Conservation (phyloP, 441 rosid species). For the Euphorbia corollata region DNA sequence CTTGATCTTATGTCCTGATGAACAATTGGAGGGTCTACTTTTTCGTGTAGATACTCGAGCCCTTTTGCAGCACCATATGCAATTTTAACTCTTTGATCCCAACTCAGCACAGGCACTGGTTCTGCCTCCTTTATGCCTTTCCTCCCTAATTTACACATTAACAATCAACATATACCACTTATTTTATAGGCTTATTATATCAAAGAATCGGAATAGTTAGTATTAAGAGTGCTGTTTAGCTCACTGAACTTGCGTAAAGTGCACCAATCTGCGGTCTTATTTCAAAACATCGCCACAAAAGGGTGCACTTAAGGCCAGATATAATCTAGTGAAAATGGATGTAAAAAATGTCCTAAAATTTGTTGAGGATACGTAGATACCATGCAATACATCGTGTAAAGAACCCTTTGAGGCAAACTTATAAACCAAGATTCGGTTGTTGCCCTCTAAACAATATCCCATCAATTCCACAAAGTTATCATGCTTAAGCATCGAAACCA, state of each 20-base stretch:
- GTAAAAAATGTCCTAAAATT: too few relatives aligned
- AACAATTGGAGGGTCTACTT: constrained; percentile 74
- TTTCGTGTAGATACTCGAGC: constrained; percentile 88
- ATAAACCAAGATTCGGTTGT: constrained; percentile 61
- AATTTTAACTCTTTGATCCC: constrained; percentile 79
- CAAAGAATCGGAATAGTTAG: too few relatives aligned
- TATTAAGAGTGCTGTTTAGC: too few relatives aligned
- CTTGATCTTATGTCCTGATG: constrained; percentile 91
- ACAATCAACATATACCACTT: too few relatives aligned
- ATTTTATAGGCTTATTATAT: too few relatives aligned
- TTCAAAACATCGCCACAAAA: too few relatives aligned
- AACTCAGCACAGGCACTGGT: constrained; percentile 72
- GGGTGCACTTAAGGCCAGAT: too few relatives aligned
- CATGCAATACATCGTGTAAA: constrained; percentile 82
- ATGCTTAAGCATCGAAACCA: constrained; percentile 72
- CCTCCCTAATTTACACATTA: constrained; percentile 40
- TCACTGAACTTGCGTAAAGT: too few relatives aligned
- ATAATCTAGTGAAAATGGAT: too few relatives aligned
- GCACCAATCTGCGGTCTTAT: too few relatives aligned
- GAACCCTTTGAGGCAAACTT: constrained; percentile 75
- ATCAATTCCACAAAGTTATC: constrained; percentile 68
- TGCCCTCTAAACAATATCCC: constrained; percentile 73
- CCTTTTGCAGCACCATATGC: constrained; percentile 90
- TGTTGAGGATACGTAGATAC: too few relatives aligned
- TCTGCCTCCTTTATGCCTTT: constrained; percentile 89